Evolutionary conservation across 2,329 filamentous ascomycete species (phyloP).

Genomic region (Elsinoe fawcettii): DNA sequence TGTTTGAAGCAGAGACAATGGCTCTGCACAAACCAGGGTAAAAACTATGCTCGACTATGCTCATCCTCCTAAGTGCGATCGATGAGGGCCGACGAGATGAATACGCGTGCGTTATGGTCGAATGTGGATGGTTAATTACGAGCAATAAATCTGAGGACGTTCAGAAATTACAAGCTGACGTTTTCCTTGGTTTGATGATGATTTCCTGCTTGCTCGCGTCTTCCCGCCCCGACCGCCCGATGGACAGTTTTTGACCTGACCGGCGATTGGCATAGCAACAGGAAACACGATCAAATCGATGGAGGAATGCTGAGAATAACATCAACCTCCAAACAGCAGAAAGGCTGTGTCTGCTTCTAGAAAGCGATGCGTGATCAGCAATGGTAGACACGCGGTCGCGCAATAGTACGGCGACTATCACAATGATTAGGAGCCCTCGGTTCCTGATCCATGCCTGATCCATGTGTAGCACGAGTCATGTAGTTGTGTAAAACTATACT

Average conservation of each 20-base stretch:
- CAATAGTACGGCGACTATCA: background rate
- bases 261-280: slow-evolving; percentile 10
- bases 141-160: slow-evolving; percentile 11
- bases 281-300: background rate
- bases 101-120: background rate
- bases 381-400: background rate
- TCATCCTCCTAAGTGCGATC: background rate
- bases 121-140: background rate
- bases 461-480: background rate
- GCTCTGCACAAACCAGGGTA: background rate
- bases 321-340: background rate
- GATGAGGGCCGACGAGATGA: background rate
- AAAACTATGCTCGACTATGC: background rate
- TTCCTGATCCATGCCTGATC: background rate
- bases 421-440: background rate
- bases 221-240: background rate
- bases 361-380: background rate
- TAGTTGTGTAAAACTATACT: background rate
- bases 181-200: slow-evolving; percentile 4
- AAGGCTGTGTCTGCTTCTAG: background rate
- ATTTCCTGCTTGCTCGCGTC: background rate
- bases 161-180: background rate
- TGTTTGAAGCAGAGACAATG: slow-evolving; percentile 1
- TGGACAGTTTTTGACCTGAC: background rate
- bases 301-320: slow-evolving; percentile 3